Base-by-base conservation (phyloP, 192 early-diverging fungal genomes). In the Dissophora globulifera region DNA sequence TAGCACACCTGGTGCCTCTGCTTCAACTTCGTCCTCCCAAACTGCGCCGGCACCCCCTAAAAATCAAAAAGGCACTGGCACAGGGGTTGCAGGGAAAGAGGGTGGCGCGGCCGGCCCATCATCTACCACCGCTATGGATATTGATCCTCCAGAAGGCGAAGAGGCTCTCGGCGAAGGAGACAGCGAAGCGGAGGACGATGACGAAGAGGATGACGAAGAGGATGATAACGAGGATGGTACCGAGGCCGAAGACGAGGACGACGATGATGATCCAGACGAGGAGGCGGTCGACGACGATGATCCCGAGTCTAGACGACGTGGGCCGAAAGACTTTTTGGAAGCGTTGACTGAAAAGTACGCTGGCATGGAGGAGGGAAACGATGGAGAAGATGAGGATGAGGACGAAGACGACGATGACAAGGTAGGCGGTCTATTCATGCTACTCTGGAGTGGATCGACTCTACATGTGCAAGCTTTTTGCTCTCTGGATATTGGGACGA, bases 61-160 rank as follows among this genome's bases (percentile, higher is more conserved):
- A 59, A 69, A 59, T 67, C 26, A 23, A 35, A 69, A 69, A 22
- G 35, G 15, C 67, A 55, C 51, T 22, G 41, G 62, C 4, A 46
- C 62, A 64, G 56, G 41, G 20, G 10, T 19, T 7, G 15, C 2
- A n/a, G 31, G 17, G 25, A 55, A 32, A 46, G 52, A 22, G n/a
- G 30, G 41, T 32, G 29, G 25, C 48, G 30, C 20, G 35, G 9
- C 49, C 5, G 42, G 46, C 30, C 19, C 15, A 31, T 9, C 48
- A 29, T 46, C 56, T 9, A 27, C 48, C 7, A 59, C 69, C 9
- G 55, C 63, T 1, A 76, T 76, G 72, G 72, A 76, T 20, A 58
- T 76, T 23, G 71, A 75, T 48, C 62, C 55, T 16, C 62, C 71
- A 38, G 71, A 75, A 29, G 58, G 62, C 26, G 62, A 75, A 41